Conservation (phyloP, 495 filamentous ascomycete species). For the Penicillium psychrofluorescens region DNA sequence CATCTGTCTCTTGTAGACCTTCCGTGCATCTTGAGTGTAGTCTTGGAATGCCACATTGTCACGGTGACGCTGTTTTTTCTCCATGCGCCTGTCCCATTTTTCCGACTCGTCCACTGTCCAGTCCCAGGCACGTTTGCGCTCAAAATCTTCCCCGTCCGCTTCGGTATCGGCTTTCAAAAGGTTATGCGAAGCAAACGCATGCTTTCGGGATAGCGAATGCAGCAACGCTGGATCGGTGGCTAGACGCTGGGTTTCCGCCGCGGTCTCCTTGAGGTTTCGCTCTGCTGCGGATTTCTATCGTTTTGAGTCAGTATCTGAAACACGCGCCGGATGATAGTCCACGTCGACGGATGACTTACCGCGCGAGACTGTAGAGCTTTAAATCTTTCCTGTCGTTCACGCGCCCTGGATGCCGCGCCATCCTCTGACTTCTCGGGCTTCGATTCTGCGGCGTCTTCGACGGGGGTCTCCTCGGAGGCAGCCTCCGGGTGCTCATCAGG, state of each 20-base stretch:
- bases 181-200: conserved; percentile 83
- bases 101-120: conserved; percentile 94
- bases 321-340: too few relatives aligned
- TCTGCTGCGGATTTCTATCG: conserved; percentile 61
- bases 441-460: conserved; percentile 2
- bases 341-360: conserved; percentile 24
- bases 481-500: conserved; percentile 5
- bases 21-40: conserved; percentile 76
- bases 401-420: conserved; percentile 24
- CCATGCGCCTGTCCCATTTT: conserved; percentile 83
- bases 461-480: conserved; percentile 1
- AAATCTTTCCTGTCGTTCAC: conserved; percentile 47
- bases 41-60: conserved; percentile 88
- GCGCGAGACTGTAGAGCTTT: conserved; percentile 79
- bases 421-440: conserved; percentile 16
- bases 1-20: conserved; percentile 90
- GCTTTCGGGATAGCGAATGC: conserved; percentile 65
- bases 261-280: conserved; percentile 76
- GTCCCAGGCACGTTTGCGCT: conserved; percentile 96
- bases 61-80: conserved; percentile 75
- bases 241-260: conserved; percentile 72
- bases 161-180: conserved; percentile 86
- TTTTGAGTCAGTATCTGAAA: conserved; percentile 8
- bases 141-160: conserved; percentile 83
- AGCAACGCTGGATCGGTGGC: conserved; percentile 68